Evolutionary conservation across 176 grass and related monocot genomes (phyloP).

Genomic region (Bolboschoenus planiculmis): DNA sequence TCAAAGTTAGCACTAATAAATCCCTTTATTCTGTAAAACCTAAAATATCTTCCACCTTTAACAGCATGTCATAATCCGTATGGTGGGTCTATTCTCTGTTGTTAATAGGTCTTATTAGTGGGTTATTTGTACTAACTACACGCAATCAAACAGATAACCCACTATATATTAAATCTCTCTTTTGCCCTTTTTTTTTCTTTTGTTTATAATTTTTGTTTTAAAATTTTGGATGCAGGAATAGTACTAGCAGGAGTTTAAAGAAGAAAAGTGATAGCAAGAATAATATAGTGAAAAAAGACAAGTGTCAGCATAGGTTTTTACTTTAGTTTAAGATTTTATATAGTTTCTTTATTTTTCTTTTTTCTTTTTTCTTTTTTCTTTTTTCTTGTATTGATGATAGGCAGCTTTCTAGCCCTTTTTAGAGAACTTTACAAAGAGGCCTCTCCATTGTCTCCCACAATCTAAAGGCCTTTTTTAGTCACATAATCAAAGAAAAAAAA

Average conservation of each 20-base stretch:
- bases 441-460: conserved; percentile 27
- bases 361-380: conserved; percentile 17
- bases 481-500: conserved; percentile 14
- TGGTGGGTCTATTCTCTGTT: not conserved
- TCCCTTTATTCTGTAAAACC: conserved; percentile 7
- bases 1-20: conserved; percentile 47
- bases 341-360: conserved; percentile 29
- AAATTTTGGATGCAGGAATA: conserved; percentile 40
- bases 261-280: conserved; percentile 55
- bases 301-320: conserved; percentile 52
- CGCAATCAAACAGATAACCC: not conserved
- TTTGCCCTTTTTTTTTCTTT: not conserved
- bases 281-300: conserved; percentile 53
- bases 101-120: not conserved
- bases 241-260: conserved; percentile 45
- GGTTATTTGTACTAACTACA: conserved; percentile 6
- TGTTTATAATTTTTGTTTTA: conserved; percentile 2
- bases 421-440: conserved; percentile 42
- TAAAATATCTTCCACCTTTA: not conserved
- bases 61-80: conserved; percentile 23
- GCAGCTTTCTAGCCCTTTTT: conserved; percentile 46
- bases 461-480: conserved; percentile 17
- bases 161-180: not conserved
- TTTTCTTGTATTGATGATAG: conserved; percentile 46
- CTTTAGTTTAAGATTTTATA: conserved; percentile 41